Percentiles rank a stretch among this genome's conserved stretches.
Evolutionary conservation across 306 rosid species (phyloP).

Genomic region (Bauhinia variegata): DNA sequence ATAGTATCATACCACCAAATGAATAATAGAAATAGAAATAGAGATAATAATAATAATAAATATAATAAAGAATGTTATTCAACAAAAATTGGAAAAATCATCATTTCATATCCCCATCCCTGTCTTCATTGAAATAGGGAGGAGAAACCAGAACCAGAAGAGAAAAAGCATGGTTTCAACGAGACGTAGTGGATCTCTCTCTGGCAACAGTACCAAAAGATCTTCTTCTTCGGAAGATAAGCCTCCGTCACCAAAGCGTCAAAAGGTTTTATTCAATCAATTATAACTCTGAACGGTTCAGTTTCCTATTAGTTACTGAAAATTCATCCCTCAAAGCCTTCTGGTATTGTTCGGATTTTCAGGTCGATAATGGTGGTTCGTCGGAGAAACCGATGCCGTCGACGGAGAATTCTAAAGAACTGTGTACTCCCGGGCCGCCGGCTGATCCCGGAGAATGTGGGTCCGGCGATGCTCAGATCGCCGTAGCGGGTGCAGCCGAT

Average conservation of each 20-base stretch:
- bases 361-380: constrained; percentile 72
- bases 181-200: constrained; percentile 97
- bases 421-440: constrained; percentile 49
- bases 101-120: not conserved
- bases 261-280: constrained; percentile 54
- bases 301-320: not conserved
- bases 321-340: constrained; percentile 29
- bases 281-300: constrained; percentile 11
- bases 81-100: constrained; percentile 30
- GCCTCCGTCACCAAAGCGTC: constrained; percentile 87
- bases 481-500: constrained; percentile 45
- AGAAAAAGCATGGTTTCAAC: constrained; percentile 91
- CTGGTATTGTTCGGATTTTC: constrained; percentile 42
- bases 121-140: constrained; percentile 25
- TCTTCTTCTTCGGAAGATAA: constrained; percentile 90
- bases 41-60: no score
- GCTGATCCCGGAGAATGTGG: constrained; percentile 84
- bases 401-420: constrained; percentile 80
- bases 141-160: constrained; percentile 32
- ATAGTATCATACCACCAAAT: no score
- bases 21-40: no score
- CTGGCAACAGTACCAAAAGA: constrained; percentile 69
- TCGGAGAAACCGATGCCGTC: constrained; percentile 67
- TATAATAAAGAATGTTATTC: not conserved
- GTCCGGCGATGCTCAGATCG: constrained; percentile 57